Evolutionary conservation across 441 rosid species (phyloP), one percentile per base, ranked within the genome.

Genomic region (Omphalea diandra): DNA sequence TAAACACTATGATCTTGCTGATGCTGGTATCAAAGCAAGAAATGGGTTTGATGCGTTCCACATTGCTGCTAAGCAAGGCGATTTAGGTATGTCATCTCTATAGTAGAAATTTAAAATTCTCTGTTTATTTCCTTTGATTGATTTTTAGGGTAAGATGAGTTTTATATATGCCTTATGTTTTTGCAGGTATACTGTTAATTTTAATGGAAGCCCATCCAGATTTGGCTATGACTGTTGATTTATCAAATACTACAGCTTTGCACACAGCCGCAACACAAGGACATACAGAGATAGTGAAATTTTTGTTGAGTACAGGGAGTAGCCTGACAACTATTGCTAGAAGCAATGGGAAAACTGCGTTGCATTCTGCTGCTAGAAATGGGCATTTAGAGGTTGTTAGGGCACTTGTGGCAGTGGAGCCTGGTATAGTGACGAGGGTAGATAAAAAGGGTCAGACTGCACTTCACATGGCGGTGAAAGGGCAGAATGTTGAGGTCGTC

Each of bases 361-460:
- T 95, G 76, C 98, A 95, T 85, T 92, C 98, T 1, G 96, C 96
- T 0, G 89, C 97, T 8, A 87, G 99, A 73, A 92, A 95, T 56
- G 97, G 98, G 22, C 99, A 90, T 74, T 33, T 85, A 70, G 82
- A 81, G 75, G 98, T 92, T 29, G 76, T 89, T 22, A 88, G 80
- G 74, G 84, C 89, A 4, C 88, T 90, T 70, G 68, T 90, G 62
- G 79, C 78, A 6, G 73, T 71, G 2, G 99, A 95, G 74, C 93
- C 87, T 3, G 83, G 73, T 5, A 83, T 83, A 7, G 87, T 86
- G 2, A 43, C 66, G 0, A 81, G 99, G 81, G 81, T 77, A 24
- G 99, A 95, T 76, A 92, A 90, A 74, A 95, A 95, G 78, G 98
- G 99, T 18, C 99, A 90, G 78, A 92, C 99, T 0, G 88, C 98